Percentiles rank a stretch among this genome's conserved stretches.
These are phyloP conservation scores for Xylariaceae sp. DNA, from an alignment of 2,329 filamentous ascomycete genomes.

Conservation along the genomic window DNA sequence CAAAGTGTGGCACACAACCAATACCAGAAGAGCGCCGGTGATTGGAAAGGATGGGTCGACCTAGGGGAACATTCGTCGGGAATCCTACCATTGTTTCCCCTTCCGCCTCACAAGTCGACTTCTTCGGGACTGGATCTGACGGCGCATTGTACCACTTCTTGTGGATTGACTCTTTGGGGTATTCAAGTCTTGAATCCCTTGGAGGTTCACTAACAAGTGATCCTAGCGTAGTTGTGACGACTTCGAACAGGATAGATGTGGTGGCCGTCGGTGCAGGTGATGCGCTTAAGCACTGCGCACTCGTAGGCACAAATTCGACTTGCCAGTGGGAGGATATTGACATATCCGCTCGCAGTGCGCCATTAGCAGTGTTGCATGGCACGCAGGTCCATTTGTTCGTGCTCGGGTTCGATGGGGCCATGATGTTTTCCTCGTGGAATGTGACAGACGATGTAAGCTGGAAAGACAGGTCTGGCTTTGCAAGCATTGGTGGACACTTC, in stretches of 20 bases:
- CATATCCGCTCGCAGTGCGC: constrained; percentile 12
- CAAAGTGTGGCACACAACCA: constrained; percentile 1
- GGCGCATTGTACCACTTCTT: constrained; percentile 5
- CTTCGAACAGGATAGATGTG: constrained; percentile 7
- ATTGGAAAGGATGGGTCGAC: constrained; percentile 2
- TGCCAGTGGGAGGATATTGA: constrained; percentile 11
- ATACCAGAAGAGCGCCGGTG: background rate
- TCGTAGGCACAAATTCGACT: constrained; percentile 1
- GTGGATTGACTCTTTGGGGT: constrained; percentile 3
- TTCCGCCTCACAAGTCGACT: constrained; percentile 1
- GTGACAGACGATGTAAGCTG: constrained; percentile 1
- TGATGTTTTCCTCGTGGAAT: background rate
- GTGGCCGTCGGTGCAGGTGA: constrained; percentile 9
- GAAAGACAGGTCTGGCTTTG: background rate
- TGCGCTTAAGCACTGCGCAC: constrained; percentile 6
- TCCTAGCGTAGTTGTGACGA: constrained; percentile 6
- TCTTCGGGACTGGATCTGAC: constrained; percentile 8
- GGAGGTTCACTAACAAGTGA: constrained; percentile 5
- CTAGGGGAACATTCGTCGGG: constrained; percentile 5
- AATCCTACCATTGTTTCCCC: constrained; percentile 3
- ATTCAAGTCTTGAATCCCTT: constrained; percentile 4
- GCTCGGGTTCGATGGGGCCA: constrained; percentile 1
- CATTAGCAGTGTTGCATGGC: constrained; percentile 4
- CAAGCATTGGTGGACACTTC: constrained; percentile 2
- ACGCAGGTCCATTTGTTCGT: constrained; percentile 1